Evolutionary conservation across 345 rosid genomes (phyloP), one percentile per base, ranked within the genome.

Genomic region (Erysimum cheiranthoides): DNA sequence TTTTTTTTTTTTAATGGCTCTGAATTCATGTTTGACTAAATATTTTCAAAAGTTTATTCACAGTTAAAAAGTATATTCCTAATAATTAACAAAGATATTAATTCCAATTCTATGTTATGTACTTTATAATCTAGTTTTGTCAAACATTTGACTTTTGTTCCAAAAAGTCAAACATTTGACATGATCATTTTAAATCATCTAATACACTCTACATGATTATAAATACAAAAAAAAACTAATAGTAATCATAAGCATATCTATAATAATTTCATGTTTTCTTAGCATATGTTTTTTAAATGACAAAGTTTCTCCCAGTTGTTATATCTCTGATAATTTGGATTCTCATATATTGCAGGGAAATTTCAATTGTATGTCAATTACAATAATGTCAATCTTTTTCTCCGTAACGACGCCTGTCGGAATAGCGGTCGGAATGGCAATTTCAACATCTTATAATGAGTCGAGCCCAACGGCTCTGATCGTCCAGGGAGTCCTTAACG

Each of bases 351-450:
- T n/a, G 71, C 67, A 86, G 89, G 88, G 90, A 21, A 70, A 84
- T 16, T 86, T 87, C 28, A 80, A 83, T 40, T 35, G 69, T 10
- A 59, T 64, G 70, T 50, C 84, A 8, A 50, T 79, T 2, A 79
- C 40, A 16, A 65, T 76, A 2, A 89, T 89, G 93, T 80, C 81
- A 13, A 10, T 78, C 0, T 86, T 86, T 58, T 88, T 88, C 73
- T 73, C 89, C 3, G 71, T 88, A 5, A 85, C 92, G 10, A 84
- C 93, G 0, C 96, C 93, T 0, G 58, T 80, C 0, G 93, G 91
- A 52, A 86, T 88, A 8, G 90, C 71, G 0, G 73, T 86, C 0
- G 89, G 90, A 25, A 86, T 85, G 57, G 87, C 80, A 6, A 77
- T 91, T 47, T 70, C 88, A 14, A 69, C 2, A 6, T 35, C 40